Percentiles rank a stretch among this genome's conserved stretches.
Conservation (phyloP, 768 basidiomycete genomes). For the Austroboletus eburneus region DNA sequence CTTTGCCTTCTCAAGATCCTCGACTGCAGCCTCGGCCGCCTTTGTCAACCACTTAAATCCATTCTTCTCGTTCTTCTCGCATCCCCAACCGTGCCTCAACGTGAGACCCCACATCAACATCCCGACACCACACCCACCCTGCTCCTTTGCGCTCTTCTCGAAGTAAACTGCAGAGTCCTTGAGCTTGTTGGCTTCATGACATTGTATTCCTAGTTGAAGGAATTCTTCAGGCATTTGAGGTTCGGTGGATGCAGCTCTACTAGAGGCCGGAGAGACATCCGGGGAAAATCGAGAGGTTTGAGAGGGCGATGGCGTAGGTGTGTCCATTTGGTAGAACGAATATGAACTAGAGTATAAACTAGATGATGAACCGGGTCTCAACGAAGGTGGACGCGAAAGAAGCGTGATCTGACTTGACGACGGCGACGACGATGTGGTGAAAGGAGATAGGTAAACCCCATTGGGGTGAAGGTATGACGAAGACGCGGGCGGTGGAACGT, state of each 20-base stretch:
- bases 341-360: conserved; percentile 55
- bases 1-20: conserved; percentile 64
- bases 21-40: conserved; percentile 78
- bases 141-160: conserved; percentile 67
- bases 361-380: conserved; percentile 35
- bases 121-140: conserved; percentile 81
- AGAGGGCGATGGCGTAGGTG: conserved; percentile 41
- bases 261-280: conserved; percentile 14
- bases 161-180: conserved; percentile 67
- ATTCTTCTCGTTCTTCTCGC: conserved; percentile 67
- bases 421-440: too few relatives aligned
- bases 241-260: conserved; percentile 17
- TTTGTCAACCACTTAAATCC: conserved; percentile 81
- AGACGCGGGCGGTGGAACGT: neutral
- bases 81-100: conserved; percentile 86
- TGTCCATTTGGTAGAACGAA: conserved; percentile 62
- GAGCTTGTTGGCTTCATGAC: conserved; percentile 72
- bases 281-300: conserved; percentile 12
- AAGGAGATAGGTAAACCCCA: conserved; percentile 14
- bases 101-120: conserved; percentile 93
- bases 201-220: conserved; percentile 71
- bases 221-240: conserved; percentile 56
- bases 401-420: conserved; percentile 15
- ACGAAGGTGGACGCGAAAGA: conserved; percentile 33
- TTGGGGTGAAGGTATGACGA: conserved; percentile 19